Conservation (phyloP, 257 asterid species). For the Scutellaria galericulata region DNA sequence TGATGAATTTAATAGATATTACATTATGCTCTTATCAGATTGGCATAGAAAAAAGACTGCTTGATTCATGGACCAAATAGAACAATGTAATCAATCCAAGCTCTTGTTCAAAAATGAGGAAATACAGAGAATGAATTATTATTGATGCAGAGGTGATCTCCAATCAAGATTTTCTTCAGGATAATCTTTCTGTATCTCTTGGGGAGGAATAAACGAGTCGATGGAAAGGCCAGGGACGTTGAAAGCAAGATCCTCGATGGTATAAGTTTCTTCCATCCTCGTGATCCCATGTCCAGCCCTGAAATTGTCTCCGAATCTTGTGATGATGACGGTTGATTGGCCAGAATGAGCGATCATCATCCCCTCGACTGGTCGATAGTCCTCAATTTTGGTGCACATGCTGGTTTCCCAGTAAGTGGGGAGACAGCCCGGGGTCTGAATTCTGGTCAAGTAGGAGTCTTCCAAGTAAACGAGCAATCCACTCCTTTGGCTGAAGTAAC, state of each 20-base stretch:
- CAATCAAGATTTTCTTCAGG: conserved; percentile 52
- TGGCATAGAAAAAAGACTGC: background rate
- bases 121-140: background rate
- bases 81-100: background rate
- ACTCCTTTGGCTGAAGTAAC: conserved; percentile 82
- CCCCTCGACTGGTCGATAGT: conserved; percentile 69
- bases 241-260: conserved; percentile 72
- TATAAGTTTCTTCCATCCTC: conserved; percentile 80
- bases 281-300: conserved; percentile 62
- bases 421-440: conserved; percentile 73
- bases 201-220: conserved; percentile 79
- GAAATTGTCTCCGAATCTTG: conserved; percentile 71
- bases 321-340: conserved; percentile 65
- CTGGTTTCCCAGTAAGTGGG: conserved; percentile 87
- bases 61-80: background rate
- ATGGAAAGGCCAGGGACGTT: conserved; percentile 74
- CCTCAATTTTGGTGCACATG: conserved; percentile 69
- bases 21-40: background rate
- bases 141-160: conserved; percentile 59
- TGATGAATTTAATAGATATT: background rate
- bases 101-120: background rate
- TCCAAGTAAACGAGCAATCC: conserved; percentile 69
- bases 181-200: conserved; percentile 56
- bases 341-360: conserved; percentile 80
- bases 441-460: conserved; percentile 79